phyloP scores from a whole-genome alignment of 768 basidiomycete genomes.

The Xanthoconium stramineum region DNA sequence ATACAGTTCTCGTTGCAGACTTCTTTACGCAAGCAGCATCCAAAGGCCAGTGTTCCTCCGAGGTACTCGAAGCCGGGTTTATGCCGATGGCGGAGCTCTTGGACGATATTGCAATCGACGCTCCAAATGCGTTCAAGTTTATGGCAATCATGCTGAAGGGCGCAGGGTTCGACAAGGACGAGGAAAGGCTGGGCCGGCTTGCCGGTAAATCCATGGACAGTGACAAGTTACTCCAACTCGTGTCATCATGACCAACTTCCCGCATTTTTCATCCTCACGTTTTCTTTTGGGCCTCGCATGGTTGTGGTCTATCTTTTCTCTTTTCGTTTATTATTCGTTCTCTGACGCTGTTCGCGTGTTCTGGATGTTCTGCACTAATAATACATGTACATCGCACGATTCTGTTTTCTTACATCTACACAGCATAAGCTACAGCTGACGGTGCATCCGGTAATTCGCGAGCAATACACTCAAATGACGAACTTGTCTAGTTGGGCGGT shows the following conservation, averaged over 20 bases:
- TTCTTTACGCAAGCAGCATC: conserved; percentile 64
- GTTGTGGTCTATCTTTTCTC: conserved; percentile 7
- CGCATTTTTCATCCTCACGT: conserved; percentile 13
- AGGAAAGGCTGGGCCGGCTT: conserved; percentile 53
- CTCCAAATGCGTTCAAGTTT: conserved; percentile 77
- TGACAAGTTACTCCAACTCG: conserved; percentile 55
- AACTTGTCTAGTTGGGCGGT: not conserved
- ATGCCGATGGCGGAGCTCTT: conserved; percentile 65
- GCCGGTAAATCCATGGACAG: conserved; percentile 60
- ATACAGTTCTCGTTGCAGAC: conserved; percentile 72
- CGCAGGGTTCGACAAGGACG: conserved; percentile 55
- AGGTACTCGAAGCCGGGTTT: conserved; percentile 75
- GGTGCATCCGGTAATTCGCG: conserved; percentile 21
- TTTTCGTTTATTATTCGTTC: conserved; percentile 13
- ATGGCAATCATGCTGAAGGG: conserved; percentile 75
- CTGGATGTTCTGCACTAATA: conserved; percentile 30
- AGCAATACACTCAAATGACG: conserved; percentile 23
- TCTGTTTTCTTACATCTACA: conserved; percentile 18
- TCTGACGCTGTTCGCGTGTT: conserved; percentile 26
- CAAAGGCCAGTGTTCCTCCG: conserved; percentile 56
- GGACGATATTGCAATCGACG: conserved; percentile 88
- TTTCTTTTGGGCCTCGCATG: conserved; percentile 13
- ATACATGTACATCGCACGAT: conserved; percentile 27
- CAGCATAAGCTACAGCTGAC: conserved; percentile 24
- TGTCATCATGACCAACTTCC: conserved; percentile 38